These are phyloP conservation scores for Trichoderma pleuroti DNA, from an alignment of 2,329 filamentous ascomycete genomes.

Conservation along the genomic window DNA sequence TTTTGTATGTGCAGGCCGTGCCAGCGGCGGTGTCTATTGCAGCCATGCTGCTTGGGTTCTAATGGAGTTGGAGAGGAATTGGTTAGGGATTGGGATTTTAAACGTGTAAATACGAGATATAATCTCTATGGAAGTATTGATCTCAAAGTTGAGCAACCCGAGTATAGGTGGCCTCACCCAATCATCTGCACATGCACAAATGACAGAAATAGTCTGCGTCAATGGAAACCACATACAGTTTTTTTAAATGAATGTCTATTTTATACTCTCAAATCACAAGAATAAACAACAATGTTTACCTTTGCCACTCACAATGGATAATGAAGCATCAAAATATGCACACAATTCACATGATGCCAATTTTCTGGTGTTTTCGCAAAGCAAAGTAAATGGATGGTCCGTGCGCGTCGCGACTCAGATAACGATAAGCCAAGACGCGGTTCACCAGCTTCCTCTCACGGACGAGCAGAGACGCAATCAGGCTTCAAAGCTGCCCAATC, in stretches of 20 bases:
- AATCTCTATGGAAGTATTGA: neutral
- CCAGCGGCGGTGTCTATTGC: slow-evolving; percentile 20
- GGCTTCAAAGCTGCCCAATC: neutral
- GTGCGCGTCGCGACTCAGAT: neutral
- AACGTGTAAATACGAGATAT: neutral
- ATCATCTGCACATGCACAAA: neutral
- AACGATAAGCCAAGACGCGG: slow-evolving; percentile 5
- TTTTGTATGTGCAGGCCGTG: slow-evolving; percentile 43
- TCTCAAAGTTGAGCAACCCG: neutral
- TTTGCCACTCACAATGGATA: neutral
- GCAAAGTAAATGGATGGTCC: neutral
- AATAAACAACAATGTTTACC: too few relatives aligned
- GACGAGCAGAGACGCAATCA: neutral
- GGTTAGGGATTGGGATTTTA: accelerated
- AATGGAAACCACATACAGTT: neutral
- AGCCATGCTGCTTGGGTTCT: slow-evolving; percentile 8
- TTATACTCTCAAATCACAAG: too few relatives aligned
- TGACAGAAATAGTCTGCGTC: neutral
- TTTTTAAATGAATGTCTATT: too few relatives aligned
- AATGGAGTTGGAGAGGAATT: neutral
- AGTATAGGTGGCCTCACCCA: neutral
- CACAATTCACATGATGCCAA: neutral
- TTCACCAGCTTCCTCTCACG: neutral
- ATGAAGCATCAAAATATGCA: neutral
- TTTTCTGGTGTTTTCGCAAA: neutral